Percentiles rank a stretch among this genome's conserved stretches.
These are phyloP conservation scores for Alternaria rosae DNA, from an alignment of 2,329 filamentous ascomycete species.

Conservation along the genomic window DNA sequence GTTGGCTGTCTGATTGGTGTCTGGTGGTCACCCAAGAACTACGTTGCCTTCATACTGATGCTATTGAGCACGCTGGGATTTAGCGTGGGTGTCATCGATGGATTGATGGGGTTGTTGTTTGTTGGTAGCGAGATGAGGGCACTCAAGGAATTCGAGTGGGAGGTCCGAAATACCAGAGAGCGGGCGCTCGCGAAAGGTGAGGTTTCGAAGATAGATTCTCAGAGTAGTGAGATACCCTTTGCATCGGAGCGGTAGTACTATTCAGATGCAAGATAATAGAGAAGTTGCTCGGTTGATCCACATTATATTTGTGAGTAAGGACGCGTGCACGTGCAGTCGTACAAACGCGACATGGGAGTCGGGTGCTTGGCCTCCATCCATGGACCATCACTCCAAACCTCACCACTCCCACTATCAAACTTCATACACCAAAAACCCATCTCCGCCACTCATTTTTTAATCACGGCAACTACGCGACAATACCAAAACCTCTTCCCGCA, in stretches of 20 bases:
- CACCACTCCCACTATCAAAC: conserved; percentile 8
- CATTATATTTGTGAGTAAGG: neutral
- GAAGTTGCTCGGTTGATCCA: neutral
- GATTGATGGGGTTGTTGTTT: conserved; percentile 86
- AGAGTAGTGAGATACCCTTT: neutral
- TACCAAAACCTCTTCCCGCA: neutral
- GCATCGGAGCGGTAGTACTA: neutral
- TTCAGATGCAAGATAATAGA: neutral
- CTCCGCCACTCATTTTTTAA: neutral
- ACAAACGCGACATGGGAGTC: conserved; percentile 7
- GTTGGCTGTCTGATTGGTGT: conserved; percentile 79
- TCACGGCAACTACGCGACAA: conserved; percentile 3
- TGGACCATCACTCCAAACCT: conserved; percentile 15
- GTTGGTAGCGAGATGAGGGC: conserved; percentile 82
- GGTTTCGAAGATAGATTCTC: conserved; percentile 5
- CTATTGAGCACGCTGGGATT: conserved; percentile 81
- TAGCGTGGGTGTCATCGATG: conserved; percentile 79
- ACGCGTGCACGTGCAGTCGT: conserved; percentile 26
- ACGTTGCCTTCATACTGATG: conserved; percentile 80
- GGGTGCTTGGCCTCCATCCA: conserved; percentile 8
- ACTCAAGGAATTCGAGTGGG: conserved; percentile 92
- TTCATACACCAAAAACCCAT: neutral
- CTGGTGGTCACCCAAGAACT: conserved; percentile 84
- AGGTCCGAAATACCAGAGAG: conserved; percentile 62
- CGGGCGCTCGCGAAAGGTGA: conserved; percentile 29